Evolutionary conservation across 805 yeast genomes (phyloP).

Genomic region (Wickerhamomyces sydowiorum): DNA sequence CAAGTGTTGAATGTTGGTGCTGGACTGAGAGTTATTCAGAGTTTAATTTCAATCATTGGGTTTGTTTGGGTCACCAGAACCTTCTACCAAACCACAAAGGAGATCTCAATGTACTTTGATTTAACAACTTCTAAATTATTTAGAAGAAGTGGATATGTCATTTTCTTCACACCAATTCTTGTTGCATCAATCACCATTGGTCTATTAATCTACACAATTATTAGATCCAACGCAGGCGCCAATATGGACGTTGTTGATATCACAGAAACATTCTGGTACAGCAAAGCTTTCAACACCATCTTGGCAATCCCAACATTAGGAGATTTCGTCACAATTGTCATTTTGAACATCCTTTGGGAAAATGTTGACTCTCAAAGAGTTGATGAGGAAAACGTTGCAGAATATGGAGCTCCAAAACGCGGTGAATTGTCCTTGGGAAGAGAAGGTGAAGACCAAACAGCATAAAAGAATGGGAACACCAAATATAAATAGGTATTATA

Average conservation of each 20-base stretch:
- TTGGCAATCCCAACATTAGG: neutral
- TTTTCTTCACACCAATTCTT: neutral
- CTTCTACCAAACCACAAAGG: neutral
- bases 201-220: neutral
- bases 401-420: neutral
- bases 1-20: neutral
- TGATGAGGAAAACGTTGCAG: constrained; percentile 1
- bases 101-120: neutral
- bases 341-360: neutral
- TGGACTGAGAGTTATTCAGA: neutral
- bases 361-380: constrained; percentile 2
- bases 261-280: neutral
- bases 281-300: neutral
- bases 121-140: neutral
- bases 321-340: neutral
- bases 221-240: neutral
- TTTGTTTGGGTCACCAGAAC: neutral
- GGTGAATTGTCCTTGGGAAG: neutral
- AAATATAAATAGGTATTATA: neutral
- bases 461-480: neutral
- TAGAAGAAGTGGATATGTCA: neutral
- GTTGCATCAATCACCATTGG: neutral
- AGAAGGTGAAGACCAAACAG: neutral
- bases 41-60: neutral
- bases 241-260: neutral